Evolutionary conservation across 1,139 yeast species (phyloP), one percentile per base, ranked within the genome.

Genomic region (Pichia inconspicua): DNA sequence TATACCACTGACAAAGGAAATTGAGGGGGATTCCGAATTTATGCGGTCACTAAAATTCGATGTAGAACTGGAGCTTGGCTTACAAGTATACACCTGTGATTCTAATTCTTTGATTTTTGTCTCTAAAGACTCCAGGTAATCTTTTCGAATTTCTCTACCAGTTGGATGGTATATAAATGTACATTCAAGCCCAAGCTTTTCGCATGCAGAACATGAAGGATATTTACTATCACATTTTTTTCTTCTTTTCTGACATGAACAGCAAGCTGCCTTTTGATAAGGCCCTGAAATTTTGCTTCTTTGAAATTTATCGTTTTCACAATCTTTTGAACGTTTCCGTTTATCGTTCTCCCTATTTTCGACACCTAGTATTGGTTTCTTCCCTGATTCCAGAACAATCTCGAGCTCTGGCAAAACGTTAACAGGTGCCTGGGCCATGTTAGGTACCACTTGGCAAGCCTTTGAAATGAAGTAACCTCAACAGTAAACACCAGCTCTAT

Each of bases 161-260:
- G 77, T 74, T n/a, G 74, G 71, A 3, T 75, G 72, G 53, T 76
- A 80, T 4, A 74, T 58, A 1, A 77, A 72, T 27, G 77, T 69
- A 55, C 82, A 77, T 42, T 70, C 74, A 5, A 60, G 66, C 1
- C 71, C 70, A 14, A 72, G 68, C 48, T 64, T 65, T 30, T 60
- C 65, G 59, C 80, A 76, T 41, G 67, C 66, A 22, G 70, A 59
- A 53, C 82, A 77, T 40, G 66, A 62, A 4, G 80, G 79, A 55
- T 73, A 74, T 36, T 65, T 66, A 44, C 75, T 78, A 57, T 76
- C 80, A 59, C 82, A 77, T 55, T 72, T 72, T 55, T 74, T 68
- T 57, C 76, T 74, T 55, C 72, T 74, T 44, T 51, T 51, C 47
- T 62, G 62, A 43, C 67, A 63, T 3, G 55, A 49, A 34, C 60